Evolutionary conservation across 148 eudicot genomes (phyloP).

Genomic region (Arbutus unedo): DNA sequence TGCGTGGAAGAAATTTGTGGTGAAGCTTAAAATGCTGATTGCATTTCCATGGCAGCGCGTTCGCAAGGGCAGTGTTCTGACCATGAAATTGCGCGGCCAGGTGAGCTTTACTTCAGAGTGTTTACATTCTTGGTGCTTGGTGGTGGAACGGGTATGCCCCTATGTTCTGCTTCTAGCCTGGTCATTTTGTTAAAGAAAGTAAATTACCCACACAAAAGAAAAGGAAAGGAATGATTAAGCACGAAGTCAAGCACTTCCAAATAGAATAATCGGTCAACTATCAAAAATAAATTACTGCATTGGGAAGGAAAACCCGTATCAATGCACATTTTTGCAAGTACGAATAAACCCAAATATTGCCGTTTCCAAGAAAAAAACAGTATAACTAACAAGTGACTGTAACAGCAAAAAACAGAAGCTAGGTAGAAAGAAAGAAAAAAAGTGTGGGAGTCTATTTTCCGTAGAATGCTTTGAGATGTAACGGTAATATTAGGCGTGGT

Average conservation of each 20-base stretch:
- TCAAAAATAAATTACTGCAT: not conserved
- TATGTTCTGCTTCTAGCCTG: not conserved
- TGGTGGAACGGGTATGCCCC: not conserved
- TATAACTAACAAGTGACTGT: not conserved
- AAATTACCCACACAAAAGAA: too few relatives aligned
- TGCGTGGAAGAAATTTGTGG: conserved; percentile 55
- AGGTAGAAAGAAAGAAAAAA: not conserved
- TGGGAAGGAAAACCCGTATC: not conserved
- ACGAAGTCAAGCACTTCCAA: not conserved
- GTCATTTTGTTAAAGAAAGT: not conserved
- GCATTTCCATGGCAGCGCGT: conserved; percentile 83
- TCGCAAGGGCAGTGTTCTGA: conserved; percentile 72
- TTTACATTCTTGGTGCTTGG: not conserved
- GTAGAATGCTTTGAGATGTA: too few relatives aligned
- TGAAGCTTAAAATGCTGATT: conserved; percentile 68
- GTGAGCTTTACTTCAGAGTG: conserved; percentile 22
- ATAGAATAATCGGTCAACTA: not conserved
- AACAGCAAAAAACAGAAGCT: not conserved
- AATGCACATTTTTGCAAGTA: not conserved
- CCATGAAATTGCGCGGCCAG: conserved; percentile 87
- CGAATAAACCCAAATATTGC: not conserved
- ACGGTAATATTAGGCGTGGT: not conserved
- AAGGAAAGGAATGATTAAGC: not conserved
- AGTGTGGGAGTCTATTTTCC: too few relatives aligned
- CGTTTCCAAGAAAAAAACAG: not conserved